phyloP scores from a whole-genome alignment of 495 filamentous ascomycete species.

The Clavariopsis aquatica region DNA sequence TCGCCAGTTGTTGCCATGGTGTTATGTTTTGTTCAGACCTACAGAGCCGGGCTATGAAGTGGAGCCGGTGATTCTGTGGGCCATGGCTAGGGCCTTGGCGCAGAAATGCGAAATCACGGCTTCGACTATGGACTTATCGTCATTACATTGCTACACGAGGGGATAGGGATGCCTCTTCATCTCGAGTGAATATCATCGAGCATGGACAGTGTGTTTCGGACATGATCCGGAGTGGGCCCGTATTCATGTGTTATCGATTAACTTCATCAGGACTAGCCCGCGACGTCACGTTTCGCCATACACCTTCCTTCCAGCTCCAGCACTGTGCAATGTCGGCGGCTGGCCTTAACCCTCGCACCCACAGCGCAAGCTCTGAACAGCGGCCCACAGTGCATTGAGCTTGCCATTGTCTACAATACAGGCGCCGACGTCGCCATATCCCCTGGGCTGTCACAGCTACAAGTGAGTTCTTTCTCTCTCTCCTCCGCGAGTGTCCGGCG shows the following conservation, averaged over 20 bases:
- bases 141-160: neutral
- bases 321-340: neutral
- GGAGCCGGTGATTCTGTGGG: neutral
- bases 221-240: neutral
- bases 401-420: neutral
- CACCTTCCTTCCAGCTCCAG: neutral
- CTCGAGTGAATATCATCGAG: neutral
- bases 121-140: neutral
- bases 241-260: neutral
- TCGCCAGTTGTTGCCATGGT: conserved; percentile 40
- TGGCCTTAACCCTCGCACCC: neutral
- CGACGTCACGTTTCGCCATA: conserved; percentile 3
- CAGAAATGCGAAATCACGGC: neutral
- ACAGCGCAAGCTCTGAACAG: neutral
- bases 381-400: neutral
- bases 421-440: neutral
- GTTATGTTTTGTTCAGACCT: neutral
- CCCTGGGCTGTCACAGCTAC: conserved; percentile 1
- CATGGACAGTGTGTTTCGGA: no score
- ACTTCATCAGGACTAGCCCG: conserved; percentile 3
- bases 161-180: neutral
- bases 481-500: conserved; percentile 25
- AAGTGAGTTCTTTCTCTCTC: no score
- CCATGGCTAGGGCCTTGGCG: neutral
- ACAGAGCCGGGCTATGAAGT: neutral